These are phyloP conservation scores for Bipolaris oryzae DNA, from an alignment of 2,329 filamentous ascomycete genomes.

Conservation along the genomic window DNA sequence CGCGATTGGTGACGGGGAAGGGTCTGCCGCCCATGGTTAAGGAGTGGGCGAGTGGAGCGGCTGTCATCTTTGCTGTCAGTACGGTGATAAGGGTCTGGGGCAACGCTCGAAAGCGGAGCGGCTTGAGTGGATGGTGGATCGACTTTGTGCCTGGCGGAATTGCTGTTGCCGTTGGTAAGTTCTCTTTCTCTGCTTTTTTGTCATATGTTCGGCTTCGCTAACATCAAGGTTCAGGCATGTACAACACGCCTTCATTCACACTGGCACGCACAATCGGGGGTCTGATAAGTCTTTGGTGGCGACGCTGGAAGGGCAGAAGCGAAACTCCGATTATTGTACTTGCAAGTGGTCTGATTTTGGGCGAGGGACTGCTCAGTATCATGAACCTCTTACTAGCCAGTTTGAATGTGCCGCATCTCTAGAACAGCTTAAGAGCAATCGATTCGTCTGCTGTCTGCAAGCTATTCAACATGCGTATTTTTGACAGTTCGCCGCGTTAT, in stretches of 20 bases:
- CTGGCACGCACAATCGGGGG: conserved; percentile 86
- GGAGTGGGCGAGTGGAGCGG: conserved; percentile 79
- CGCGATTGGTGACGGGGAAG: conserved; percentile 86
- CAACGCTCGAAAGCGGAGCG: conserved; percentile 39
- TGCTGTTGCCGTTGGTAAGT: conserved; percentile 85
- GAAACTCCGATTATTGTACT: conserved; percentile 87
- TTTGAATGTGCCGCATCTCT: conserved; percentile 64
- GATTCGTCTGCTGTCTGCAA: not conserved
- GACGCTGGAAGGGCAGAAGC: conserved; percentile 45
- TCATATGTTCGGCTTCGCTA: not conserved
- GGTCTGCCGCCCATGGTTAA: conserved; percentile 83
- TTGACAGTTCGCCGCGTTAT: not conserved
- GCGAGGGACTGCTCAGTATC: conserved; percentile 76
- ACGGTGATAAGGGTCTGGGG: conserved; percentile 69
- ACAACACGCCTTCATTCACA: conserved; percentile 96
- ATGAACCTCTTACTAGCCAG: conserved; percentile 85
- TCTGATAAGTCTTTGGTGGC: conserved; percentile 13
- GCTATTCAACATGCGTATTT: not conserved
- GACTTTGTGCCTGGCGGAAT: conserved; percentile 87
- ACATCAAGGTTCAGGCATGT: conserved; percentile 70
- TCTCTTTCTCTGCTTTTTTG: not conserved
- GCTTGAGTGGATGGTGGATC: conserved; percentile 64
- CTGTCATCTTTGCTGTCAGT: conserved; percentile 71
- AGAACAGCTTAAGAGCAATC: not conserved
- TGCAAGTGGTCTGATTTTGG: conserved; percentile 83